Percentiles rank a stretch among this genome's conserved stretches.
phyloP scores from a whole-genome alignment of 129 eudicot species.

The Mikania micrantha region DNA sequence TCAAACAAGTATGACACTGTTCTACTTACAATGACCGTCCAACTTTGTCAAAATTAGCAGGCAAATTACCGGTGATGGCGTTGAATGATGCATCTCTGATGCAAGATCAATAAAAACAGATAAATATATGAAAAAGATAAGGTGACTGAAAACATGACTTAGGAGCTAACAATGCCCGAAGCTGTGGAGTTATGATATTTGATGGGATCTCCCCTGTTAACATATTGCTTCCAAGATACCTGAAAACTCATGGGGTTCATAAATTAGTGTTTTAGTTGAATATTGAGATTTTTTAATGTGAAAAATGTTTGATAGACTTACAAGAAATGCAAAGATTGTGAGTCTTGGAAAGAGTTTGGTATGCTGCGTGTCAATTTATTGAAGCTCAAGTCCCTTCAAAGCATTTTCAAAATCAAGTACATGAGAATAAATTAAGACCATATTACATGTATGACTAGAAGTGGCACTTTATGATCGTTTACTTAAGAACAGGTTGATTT shows the following conservation, averaged over 20 bases:
- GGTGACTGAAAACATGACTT: not conserved
- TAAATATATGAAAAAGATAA: not conserved
- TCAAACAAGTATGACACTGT: not conserved
- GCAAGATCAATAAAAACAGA: not conserved
- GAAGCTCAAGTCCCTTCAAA: slow-evolving; percentile 73
- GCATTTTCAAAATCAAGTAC: slow-evolving; percentile 3
- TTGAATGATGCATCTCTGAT: slow-evolving; percentile 66
- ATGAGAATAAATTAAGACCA: slow-evolving; percentile 2
- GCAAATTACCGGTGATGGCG: slow-evolving; percentile 56
- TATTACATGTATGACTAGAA: not conserved
- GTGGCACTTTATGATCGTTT: not conserved
- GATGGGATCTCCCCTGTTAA: slow-evolving; percentile 51
- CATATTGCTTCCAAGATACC: slow-evolving; percentile 73
- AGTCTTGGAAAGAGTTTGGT: slow-evolving; percentile 48
- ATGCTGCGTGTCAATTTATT: slow-evolving; percentile 58
- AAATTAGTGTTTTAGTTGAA: not conserved
- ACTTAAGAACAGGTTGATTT: not conserved
- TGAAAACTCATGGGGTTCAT: slow-evolving; percentile 21
- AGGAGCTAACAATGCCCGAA: slow-evolving; percentile 46
- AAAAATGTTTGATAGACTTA: slow-evolving; percentile 29
- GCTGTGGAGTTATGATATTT: slow-evolving; percentile 44
- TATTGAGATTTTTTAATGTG: not conserved
- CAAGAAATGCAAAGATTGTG: slow-evolving; percentile 49
- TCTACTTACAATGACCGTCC: slow-evolving; percentile 42
- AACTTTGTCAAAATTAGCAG: slow-evolving; percentile 31